phyloP scores from a whole-genome alignment of 305 asterid species.

The Solanum hybrid region DNA sequence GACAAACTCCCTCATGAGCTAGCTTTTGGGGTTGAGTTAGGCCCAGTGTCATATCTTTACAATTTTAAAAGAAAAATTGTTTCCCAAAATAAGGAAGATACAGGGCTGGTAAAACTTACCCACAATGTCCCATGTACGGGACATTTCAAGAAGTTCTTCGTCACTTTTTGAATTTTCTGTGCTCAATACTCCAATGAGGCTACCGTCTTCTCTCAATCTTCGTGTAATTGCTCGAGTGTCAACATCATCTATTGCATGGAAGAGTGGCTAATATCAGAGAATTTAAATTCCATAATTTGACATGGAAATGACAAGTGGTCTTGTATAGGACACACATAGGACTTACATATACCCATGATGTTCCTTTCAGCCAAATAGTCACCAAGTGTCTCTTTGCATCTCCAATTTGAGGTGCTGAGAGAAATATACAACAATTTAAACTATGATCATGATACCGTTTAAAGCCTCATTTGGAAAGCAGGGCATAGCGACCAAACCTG shows the following conservation, averaged over 20 bases:
- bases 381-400: slow-evolving; percentile 66
- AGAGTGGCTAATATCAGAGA: slow-evolving; percentile 13
- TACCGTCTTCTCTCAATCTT: slow-evolving; percentile 87
- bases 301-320: background rate
- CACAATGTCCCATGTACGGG: slow-evolving; percentile 74
- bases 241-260: slow-evolving; percentile 59
- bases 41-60: too few relatives aligned
- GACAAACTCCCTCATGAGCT: too few relatives aligned
- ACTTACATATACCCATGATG: slow-evolving; percentile 90
- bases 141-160: slow-evolving; percentile 64
- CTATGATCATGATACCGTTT: background rate
- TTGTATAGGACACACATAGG: background rate
- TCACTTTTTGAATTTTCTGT: slow-evolving; percentile 67
- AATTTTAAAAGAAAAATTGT: background rate
- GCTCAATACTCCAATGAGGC: slow-evolving; percentile 90
- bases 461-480: background rate
- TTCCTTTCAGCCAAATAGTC: slow-evolving; percentile 86
- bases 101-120: slow-evolving; percentile 32
- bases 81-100: background rate
- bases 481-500: slow-evolving; percentile 32
- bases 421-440: background rate
- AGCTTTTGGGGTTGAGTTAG: too few relatives aligned
- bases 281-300: background rate
- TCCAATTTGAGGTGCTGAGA: slow-evolving; percentile 80
- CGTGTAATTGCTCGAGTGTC: slow-evolving; percentile 98